Conservation (phyloP, 257 asterid genomes). For the Lycium barbarum region DNA sequence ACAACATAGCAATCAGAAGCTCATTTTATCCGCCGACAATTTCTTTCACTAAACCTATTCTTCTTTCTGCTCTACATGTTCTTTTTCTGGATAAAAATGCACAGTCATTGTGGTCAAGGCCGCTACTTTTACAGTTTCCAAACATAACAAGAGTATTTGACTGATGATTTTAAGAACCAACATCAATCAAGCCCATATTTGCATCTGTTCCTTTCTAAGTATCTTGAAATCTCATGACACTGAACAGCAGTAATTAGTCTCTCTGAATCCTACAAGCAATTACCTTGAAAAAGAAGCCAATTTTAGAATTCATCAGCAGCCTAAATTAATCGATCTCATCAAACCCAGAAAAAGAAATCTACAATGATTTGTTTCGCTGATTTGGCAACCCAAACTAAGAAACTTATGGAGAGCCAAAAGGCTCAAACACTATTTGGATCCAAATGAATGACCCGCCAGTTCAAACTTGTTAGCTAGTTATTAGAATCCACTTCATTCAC, state of each 20-base stretch:
- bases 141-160: neutral
- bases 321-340: neutral
- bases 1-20: neutral
- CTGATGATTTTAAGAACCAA: neutral
- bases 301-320: neutral
- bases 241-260: neutral
- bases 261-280: slow-evolving; percentile 18
- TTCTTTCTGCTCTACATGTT: neutral
- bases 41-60: neutral
- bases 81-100: neutral
- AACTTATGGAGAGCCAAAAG: slow-evolving; percentile 9
- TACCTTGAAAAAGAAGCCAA: neutral
- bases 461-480: neutral
- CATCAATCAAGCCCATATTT: slow-evolving; percentile 3
- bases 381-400: neutral
- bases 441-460: neutral
- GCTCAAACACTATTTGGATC: neutral
- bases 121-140: neutral
- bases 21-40: neutral
- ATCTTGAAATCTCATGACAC: neutral
- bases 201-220: neutral
- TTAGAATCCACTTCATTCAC: neutral
- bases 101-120: neutral
- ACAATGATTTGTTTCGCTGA: neutral
- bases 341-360: neutral